Percentiles rank a stretch among this genome's conserved stretches.
Evolutionary conservation across 192 early-diverging fungal species (phyloP).

Genomic region (Coemansia sp.): DNA sequence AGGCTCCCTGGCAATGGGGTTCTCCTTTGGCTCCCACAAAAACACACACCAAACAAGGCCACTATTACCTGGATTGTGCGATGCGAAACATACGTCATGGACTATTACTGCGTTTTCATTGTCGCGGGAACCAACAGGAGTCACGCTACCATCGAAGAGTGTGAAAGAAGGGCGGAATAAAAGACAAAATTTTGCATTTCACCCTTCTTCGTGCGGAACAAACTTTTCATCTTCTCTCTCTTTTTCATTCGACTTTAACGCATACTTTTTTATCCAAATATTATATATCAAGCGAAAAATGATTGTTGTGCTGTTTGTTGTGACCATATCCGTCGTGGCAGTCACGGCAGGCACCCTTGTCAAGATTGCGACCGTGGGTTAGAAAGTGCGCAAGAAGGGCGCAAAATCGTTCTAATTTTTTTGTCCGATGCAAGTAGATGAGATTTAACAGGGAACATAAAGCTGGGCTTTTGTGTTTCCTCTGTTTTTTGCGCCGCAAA

Average conservation of each 20-base stretch:
- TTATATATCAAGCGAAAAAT: slow-evolving; percentile 11
- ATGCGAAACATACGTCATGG: not conserved
- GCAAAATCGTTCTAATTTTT: not conserved
- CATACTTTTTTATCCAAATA: not conserved
- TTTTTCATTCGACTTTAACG: not conserved
- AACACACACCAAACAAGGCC: no score
- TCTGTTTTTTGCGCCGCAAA: not conserved
- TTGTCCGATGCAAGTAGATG: not conserved
- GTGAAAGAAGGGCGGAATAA: not conserved
- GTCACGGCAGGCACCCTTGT: slow-evolving; percentile 38
- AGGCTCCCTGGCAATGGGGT: no score
- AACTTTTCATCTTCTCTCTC: slow-evolving; percentile 12
- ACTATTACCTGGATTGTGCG: no score
- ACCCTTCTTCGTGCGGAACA: not conserved
- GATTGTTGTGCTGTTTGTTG: slow-evolving; percentile 49
- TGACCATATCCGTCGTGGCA: slow-evolving; percentile 36
- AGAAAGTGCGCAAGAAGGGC: not conserved
- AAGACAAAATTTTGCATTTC: not conserved
- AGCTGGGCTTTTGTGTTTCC: not conserved
- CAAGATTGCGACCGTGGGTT: slow-evolving; percentile 33
- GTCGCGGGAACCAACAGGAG: not conserved
- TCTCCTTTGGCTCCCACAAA: no score
- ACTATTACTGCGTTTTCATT: not conserved
- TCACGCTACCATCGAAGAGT: not conserved
- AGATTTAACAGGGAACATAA: not conserved